Percentiles rank a stretch among this genome's conserved stretches.
These are phyloP conservation scores for Ceratobasidium sp. DNA, from an alignment of 1,284 basidiomycete genomes.

Conservation along the genomic window DNA sequence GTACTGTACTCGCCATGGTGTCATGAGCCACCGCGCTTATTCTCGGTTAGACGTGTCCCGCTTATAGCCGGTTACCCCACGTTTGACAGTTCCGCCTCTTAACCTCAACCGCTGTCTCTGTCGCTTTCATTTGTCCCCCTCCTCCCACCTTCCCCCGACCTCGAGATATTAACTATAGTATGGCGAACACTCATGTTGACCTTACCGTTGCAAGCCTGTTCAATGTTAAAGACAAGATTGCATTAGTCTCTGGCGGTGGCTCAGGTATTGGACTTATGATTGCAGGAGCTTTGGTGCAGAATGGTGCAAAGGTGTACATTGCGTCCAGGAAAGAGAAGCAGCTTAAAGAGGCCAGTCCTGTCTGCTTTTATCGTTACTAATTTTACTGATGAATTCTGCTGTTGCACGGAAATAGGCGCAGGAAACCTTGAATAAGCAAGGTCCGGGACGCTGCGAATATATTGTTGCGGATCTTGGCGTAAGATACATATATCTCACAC, in stretches of 20 bases:
- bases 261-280: conserved; percentile 87
- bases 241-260: conserved; percentile 83
- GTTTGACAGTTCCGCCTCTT: neutral
- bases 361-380: neutral
- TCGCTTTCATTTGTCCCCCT: neutral
- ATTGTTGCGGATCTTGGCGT: conserved; percentile 80
- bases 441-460: conserved; percentile 74
- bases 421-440: conserved; percentile 68
- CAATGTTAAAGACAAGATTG: conserved; percentile 76
- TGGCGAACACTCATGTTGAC: conserved; percentile 58
- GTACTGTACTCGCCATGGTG: too few relatives aligned
- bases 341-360: conserved; percentile 72
- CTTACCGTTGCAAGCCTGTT: conserved; percentile 75
- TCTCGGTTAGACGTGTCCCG: neutral
- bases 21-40: conserved; percentile 27
- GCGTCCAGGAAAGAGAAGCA: conserved; percentile 84
- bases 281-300: conserved; percentile 81
- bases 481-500: too few relatives aligned
- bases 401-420: conserved; percentile 19
- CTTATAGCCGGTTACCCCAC: conserved; percentile 40
- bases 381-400: conserved; percentile 50
- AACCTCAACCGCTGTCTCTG: neutral
- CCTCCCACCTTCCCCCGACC: too few relatives aligned
- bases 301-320: conserved; percentile 87
- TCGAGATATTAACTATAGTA: neutral